Conservation (phyloP, 257 asterid genomes). For the Primulina huaijiensis region DNA sequence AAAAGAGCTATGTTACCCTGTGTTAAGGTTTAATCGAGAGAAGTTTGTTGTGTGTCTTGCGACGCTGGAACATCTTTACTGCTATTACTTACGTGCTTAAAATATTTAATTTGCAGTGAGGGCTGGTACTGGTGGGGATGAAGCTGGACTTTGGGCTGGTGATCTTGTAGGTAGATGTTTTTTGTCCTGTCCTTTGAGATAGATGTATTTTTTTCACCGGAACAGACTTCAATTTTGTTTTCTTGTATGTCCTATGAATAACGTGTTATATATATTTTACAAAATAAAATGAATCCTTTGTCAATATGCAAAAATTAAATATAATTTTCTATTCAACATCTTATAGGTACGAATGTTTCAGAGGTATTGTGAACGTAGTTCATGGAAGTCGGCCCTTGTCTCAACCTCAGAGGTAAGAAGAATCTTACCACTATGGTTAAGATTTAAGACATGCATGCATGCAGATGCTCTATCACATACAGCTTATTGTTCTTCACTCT, state of each 20-base stretch:
- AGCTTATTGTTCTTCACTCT: not conserved
- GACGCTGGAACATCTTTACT: conserved; percentile 2
- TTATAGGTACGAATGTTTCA: conserved; percentile 85
- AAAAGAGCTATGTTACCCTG: not conserved
- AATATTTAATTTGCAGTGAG: conserved; percentile 58
- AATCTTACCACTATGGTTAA: not conserved
- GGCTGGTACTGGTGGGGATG: conserved; percentile 99
- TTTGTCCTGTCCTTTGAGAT: conserved; percentile 38
- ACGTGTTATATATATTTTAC: too few species aligned
- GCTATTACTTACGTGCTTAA: conserved; percentile 15
- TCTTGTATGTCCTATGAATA: not conserved
- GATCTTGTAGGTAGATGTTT: conserved; percentile 99
- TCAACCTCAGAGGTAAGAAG: conserved; percentile 84
- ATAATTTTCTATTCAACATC: conserved; percentile 17
- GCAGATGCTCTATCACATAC: not conserved
- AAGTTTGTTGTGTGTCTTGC: conserved; percentile 1
- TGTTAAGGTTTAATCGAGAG: conserved; percentile 11
- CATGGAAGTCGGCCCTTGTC: conserved; percentile 64
- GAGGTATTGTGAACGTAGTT: conserved; percentile 74
- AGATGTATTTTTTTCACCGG: conserved; percentile 12
- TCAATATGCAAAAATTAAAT: conserved; percentile 11
- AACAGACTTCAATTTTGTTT: not conserved
- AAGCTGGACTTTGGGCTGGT: conserved; percentile 99
- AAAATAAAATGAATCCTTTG: not conserved
- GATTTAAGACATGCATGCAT: not conserved